Percentiles rank a stretch among this genome's conserved stretches.
Conservation (phyloP, 106 monocot species). For the Dioscorea zingiberensis region DNA sequence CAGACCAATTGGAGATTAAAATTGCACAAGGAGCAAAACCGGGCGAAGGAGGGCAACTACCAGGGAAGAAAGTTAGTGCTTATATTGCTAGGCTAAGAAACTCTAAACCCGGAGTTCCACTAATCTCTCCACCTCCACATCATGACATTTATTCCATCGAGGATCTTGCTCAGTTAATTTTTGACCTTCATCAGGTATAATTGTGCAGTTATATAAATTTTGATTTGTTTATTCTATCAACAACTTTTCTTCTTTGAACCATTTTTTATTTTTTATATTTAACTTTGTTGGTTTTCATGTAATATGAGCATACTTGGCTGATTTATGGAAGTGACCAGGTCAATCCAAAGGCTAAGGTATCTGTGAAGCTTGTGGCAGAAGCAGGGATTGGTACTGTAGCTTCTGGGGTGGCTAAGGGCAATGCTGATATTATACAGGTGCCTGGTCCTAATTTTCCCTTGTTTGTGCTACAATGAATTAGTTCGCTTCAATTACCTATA, state of each 20-base stretch:
- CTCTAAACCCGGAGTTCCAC: conserved; percentile 97
- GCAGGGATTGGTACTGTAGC: conserved; percentile 99
- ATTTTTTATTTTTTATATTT: background rate
- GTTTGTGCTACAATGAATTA: too few relatives aligned
- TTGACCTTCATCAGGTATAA: conserved; percentile 92
- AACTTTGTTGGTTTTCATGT: background rate
- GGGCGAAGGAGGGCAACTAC: conserved; percentile 98
- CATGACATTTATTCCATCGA: conserved; percentile 99
- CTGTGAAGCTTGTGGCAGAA: conserved; percentile 98
- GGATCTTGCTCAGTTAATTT: conserved; percentile 98
- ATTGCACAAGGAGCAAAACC: conserved; percentile 99
- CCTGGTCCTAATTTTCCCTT: background rate
- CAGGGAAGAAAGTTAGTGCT: conserved; percentile 98
- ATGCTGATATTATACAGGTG: conserved; percentile 99
- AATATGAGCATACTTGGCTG: background rate
- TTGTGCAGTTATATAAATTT: background rate
- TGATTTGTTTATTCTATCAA: background rate
- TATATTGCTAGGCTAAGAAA: conserved; percentile 97
- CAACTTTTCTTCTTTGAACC: background rate
- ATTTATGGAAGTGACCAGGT: conserved; percentile 44
- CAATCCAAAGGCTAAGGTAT: conserved; percentile 95
- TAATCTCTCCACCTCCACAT: conserved; percentile 99
- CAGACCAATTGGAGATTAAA: conserved; percentile 93
- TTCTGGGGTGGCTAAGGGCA: conserved; percentile 96
- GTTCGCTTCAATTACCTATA: too few relatives aligned